phyloP scores from a whole-genome alignment of 2,329 filamentous ascomycete species.

The Scopulariopsis brevicaulis region DNA sequence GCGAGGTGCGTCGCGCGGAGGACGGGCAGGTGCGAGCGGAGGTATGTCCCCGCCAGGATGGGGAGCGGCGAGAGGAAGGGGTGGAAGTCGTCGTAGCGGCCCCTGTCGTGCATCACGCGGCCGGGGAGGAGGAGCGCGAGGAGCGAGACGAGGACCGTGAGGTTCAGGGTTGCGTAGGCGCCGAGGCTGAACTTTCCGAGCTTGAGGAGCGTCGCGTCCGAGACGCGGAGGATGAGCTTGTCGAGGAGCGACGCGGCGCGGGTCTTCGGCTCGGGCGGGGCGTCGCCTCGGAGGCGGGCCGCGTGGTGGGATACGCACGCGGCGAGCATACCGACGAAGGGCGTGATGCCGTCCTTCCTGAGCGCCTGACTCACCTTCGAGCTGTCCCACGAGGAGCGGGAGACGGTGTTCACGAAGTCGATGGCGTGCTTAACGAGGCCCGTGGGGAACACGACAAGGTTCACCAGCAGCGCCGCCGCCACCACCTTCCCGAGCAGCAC shows the following conservation, averaged over 20 bases:
- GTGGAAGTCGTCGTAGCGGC: constrained; percentile 9
- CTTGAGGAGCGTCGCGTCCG: neutral
- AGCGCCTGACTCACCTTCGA: constrained; percentile 37
- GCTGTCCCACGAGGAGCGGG: constrained; percentile 35
- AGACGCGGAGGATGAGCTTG: neutral
- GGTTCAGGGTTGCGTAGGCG: constrained; percentile 9
- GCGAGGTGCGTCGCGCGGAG: constrained; percentile 4
- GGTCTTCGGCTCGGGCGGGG: neutral
- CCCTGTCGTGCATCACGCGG: neutral
- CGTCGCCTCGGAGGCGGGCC: constrained; percentile 1
- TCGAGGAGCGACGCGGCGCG: neutral
- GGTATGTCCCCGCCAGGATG: constrained; percentile 35
- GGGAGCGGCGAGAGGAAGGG: constrained; percentile 12
- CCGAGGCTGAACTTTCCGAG: neutral
- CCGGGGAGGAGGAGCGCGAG: constrained; percentile 2
- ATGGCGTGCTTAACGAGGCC: constrained; percentile 14
- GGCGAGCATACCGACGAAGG: constrained; percentile 42
- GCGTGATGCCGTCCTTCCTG: constrained; percentile 39
- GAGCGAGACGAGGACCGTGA: constrained; percentile 10
- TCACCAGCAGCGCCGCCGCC: constrained; percentile 27
- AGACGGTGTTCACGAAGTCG: constrained; percentile 23
- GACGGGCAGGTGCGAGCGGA: constrained; percentile 31
- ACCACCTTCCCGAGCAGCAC: constrained; percentile 35
- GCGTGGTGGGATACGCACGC: constrained; percentile 27
- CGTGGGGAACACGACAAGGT: constrained; percentile 17